Conservation (phyloP, 768 basidiomycete species). For the Krasilnikovozyma curviuscula region DNA sequence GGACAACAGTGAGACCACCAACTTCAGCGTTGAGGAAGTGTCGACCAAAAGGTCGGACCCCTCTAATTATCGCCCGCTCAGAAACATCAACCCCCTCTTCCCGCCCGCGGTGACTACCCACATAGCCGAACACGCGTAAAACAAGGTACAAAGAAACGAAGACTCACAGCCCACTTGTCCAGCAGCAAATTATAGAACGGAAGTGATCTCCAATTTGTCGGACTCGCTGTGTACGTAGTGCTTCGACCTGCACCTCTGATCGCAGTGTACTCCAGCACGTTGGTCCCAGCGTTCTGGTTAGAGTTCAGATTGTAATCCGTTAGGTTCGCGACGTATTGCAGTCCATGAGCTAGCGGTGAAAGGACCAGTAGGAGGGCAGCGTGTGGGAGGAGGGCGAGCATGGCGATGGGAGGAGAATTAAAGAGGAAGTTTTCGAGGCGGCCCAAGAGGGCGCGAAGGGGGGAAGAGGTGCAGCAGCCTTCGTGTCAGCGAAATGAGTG, state of each 20-base stretch:
- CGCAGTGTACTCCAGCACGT: constrained; percentile 43
- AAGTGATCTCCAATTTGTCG: constrained; percentile 54
- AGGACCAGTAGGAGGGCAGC: constrained; percentile 29
- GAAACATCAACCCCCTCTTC: neutral
- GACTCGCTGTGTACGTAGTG: constrained; percentile 54
- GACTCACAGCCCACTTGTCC: constrained; percentile 57
- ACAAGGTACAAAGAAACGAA: neutral
- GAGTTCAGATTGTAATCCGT: constrained; percentile 57
- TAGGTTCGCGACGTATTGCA: constrained; percentile 50
- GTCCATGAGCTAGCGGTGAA: constrained; percentile 31
- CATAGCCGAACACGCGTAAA: neutral
- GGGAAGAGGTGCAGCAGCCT: too few species aligned
- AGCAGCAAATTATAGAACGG: constrained; percentile 33
- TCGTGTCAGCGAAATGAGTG: too few species aligned
- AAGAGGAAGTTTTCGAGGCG: too few species aligned
- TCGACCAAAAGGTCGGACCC: neutral
- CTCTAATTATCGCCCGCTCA: neutral
- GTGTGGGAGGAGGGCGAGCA: neutral
- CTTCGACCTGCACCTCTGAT: constrained; percentile 34
- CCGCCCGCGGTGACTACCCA: neutral
- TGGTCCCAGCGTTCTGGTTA: constrained; percentile 46
- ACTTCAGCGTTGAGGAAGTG: neutral
- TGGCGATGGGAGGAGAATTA: neutral
- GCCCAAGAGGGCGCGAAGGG: too few species aligned
- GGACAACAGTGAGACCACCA: neutral